Conservation (phyloP, 345 rosid genomes). For the Rhizophora mangle region DNA sequence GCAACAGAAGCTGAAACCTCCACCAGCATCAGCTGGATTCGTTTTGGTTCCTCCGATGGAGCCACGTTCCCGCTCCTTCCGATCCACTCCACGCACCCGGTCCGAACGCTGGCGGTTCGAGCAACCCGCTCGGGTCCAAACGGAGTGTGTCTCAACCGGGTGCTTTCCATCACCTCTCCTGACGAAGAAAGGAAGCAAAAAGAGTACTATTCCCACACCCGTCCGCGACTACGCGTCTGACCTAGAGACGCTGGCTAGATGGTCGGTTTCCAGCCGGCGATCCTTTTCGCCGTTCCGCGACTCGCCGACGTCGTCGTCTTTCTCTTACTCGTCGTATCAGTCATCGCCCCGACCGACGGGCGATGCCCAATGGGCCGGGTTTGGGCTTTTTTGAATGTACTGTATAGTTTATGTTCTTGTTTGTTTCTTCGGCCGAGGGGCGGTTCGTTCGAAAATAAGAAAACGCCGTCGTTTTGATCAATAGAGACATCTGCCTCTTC, state of each 20-base stretch:
- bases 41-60: slow-evolving; percentile 33
- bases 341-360: slow-evolving; percentile 52
- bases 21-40: slow-evolving; percentile 39
- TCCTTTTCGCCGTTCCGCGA: slow-evolving; percentile 48
- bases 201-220: slow-evolving; percentile 13
- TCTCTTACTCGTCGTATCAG: slow-evolving; percentile 56
- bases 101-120: slow-evolving; percentile 55
- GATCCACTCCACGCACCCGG: slow-evolving; percentile 53
- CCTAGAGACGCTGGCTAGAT: slow-evolving; percentile 42
- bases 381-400: slow-evolving; percentile 55
- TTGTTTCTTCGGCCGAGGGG: too few species aligned
- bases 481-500: too few species aligned
- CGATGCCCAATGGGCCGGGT: slow-evolving; percentile 70
- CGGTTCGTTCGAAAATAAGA: too few species aligned
- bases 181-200: slow-evolving; percentile 42
- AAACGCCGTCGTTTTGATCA: too few species aligned
- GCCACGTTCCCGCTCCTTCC: slow-evolving; percentile 48
- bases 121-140: slow-evolving; percentile 34
- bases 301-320: slow-evolving; percentile 55
- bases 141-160: slow-evolving; percentile 47
- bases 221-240: slow-evolving; percentile 43
- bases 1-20: slow-evolving; percentile 55
- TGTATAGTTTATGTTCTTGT: too few species aligned
- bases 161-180: slow-evolving; percentile 65
- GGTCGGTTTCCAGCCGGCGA: slow-evolving; percentile 62